Evolutionary conservation across 1,284 basidiomycete species (phyloP).

Genomic region (Bondarzewia mesenterica): DNA sequence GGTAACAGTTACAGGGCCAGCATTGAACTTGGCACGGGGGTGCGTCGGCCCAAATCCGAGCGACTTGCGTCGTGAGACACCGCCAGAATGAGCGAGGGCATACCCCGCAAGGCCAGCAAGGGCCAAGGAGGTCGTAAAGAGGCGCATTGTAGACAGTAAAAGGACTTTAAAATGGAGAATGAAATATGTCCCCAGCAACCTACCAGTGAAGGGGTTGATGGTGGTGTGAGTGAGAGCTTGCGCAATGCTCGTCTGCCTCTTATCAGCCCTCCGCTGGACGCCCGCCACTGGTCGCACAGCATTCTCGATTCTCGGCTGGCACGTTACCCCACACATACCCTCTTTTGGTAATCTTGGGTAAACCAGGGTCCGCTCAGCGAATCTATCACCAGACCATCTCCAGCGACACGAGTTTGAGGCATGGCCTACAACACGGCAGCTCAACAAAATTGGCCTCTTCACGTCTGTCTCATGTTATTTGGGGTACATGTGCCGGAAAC

Average conservation of each 20-base stretch:
- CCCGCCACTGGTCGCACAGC: neutral
- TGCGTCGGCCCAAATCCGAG: conserved; percentile 74
- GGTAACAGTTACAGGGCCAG: conserved; percentile 38
- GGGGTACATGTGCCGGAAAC: too few relatives aligned
- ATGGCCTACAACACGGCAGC: too few relatives aligned
- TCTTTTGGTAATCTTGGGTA: too few relatives aligned
- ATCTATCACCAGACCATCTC: neutral
- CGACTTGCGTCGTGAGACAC: conserved; percentile 56
- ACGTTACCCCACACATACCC: neutral
- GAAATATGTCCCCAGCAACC: conserved; percentile 3
- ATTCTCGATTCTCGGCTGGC: neutral
- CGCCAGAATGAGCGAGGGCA: conserved; percentile 23
- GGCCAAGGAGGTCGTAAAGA: conserved; percentile 24
- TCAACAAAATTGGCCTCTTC: too few relatives aligned
- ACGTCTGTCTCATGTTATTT: too few relatives aligned
- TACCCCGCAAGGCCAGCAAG: conserved; percentile 28
- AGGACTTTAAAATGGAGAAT: neutral
- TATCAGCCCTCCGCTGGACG: conserved; percentile 2
- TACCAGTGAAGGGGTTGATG: conserved; percentile 10
- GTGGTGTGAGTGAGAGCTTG: neutral
- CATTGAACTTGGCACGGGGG: conserved; percentile 61
- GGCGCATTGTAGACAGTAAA: conserved; percentile 19
- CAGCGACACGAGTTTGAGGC: too few relatives aligned
- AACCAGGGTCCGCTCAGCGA: neutral
- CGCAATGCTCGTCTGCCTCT: neutral